Evolutionary conservation across 257 asterid genomes (phyloP).

Genomic region (Solanum infundibuliforme): DNA sequence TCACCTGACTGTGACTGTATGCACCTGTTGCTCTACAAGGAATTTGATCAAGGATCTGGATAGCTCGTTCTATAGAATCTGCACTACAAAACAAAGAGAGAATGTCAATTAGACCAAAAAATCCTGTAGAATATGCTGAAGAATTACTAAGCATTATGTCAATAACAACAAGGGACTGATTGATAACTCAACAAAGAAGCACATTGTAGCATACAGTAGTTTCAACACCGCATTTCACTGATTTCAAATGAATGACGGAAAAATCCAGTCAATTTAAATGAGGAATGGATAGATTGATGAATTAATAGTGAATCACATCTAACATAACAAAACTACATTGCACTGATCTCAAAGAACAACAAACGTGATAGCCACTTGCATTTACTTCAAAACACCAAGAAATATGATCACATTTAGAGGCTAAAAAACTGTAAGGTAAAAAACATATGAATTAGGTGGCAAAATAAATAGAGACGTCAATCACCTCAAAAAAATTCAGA

Average conservation of each 20-base stretch:
- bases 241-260: neutral
- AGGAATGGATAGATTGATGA: neutral
- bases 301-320: neutral
- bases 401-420: neutral
- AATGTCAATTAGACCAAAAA: neutral
- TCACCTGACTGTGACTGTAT: slow-evolving; percentile 92
- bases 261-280: neutral
- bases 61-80: slow-evolving; percentile 79
- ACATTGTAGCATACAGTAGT: neutral
- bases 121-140: neutral
- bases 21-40: slow-evolving; percentile 99
- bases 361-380: neutral
- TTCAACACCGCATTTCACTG: neutral
- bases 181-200: neutral
- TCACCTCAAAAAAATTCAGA: neutral
- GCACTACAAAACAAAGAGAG: slow-evolving; percentile 38
- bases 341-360: neutral
- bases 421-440: neutral
- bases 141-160: neutral
- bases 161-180: neutral
- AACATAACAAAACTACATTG: neutral
- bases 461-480: neutral
- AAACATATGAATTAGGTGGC: neutral
- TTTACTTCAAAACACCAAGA: neutral
- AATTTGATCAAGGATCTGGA: slow-evolving; percentile 81